Percentiles rank a stretch among this genome's conserved stretches.
phyloP scores from a whole-genome alignment of 164 flowering plant species.

The Vitis cinerea region DNA sequence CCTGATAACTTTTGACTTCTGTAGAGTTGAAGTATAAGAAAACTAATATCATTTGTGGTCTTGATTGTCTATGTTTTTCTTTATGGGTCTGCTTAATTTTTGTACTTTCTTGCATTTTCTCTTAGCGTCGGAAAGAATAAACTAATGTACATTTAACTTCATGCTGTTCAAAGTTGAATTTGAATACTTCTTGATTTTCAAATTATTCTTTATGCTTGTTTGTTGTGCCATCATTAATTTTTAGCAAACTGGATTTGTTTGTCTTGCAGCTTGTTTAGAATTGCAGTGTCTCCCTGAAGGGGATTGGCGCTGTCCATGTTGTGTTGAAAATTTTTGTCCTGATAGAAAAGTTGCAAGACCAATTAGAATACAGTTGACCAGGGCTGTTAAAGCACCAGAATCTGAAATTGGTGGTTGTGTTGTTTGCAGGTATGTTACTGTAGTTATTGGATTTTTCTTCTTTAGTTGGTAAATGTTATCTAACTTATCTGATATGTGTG shows the following conservation, averaged over 20 bases:
- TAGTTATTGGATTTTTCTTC: not conserved
- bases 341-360: conserved; percentile 37
- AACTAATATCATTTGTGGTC: too few relatives aligned
- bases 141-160: too few relatives aligned
- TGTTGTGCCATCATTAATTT: not conserved
- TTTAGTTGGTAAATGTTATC: not conserved
- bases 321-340: conserved; percentile 46
- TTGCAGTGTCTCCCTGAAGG: conserved; percentile 41
- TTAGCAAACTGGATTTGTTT: conserved; percentile 7
- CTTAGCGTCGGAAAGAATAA: too few relatives aligned
- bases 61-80: too few relatives aligned
- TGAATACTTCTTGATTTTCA: not conserved
- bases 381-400: conserved; percentile 73
- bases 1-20: too few relatives aligned
- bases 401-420: conserved; percentile 83
- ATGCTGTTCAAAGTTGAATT: too few relatives aligned
- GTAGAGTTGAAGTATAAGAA: too few relatives aligned
- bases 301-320: conserved; percentile 67
- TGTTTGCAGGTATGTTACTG: conserved; percentile 68
- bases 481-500: too few relatives aligned
- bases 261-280: conserved; percentile 71
- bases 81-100: too few relatives aligned
- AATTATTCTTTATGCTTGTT: conserved; percentile 3
- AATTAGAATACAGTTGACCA: conserved; percentile 49
- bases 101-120: too few relatives aligned